These are phyloP conservation scores for Verbascum thapsus DNA, from an alignment of 257 asterid species.

Conservation along the genomic window DNA sequence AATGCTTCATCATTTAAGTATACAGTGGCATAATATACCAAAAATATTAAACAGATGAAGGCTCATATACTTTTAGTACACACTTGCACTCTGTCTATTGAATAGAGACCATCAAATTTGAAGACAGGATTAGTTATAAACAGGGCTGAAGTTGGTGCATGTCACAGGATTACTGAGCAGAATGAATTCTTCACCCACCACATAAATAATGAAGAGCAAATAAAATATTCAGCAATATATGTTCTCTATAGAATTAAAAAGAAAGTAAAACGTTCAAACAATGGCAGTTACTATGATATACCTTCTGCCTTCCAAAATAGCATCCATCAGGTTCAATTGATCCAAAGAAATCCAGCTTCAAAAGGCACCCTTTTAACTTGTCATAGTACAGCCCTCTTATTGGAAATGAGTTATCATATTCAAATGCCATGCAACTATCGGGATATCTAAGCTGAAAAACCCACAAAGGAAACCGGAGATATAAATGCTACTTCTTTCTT, in stretches of 20 bases:
- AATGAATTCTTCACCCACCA: neutral
- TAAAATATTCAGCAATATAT: conserved; percentile 7
- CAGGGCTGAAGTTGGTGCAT: conserved; percentile 1
- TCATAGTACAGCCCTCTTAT: conserved; percentile 94
- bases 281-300: conserved; percentile 27
- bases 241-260: conserved; percentile 2
- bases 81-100: neutral
- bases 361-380: conserved; percentile 86
- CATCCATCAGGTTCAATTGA: conserved; percentile 96
- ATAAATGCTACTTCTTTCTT: conserved; percentile 17
- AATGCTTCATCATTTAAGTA: conserved; percentile 11
- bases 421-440: conserved; percentile 72
- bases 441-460: conserved; percentile 87
- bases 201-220: neutral
- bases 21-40: neutral
- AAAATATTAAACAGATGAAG: neutral
- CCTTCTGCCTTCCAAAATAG: conserved; percentile 96
- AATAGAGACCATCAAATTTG: neutral
- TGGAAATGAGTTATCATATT: conserved; percentile 86
- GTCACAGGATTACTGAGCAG: neutral
- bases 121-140: neutral
- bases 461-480: conserved; percentile 16
- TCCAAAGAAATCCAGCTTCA: conserved; percentile 97
- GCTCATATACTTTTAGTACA: neutral
- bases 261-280: conserved; percentile 21